These are phyloP conservation scores for Aspergillus tanneri DNA, from an alignment of 2,329 filamentous ascomycete species.

Conservation along the genomic window DNA sequence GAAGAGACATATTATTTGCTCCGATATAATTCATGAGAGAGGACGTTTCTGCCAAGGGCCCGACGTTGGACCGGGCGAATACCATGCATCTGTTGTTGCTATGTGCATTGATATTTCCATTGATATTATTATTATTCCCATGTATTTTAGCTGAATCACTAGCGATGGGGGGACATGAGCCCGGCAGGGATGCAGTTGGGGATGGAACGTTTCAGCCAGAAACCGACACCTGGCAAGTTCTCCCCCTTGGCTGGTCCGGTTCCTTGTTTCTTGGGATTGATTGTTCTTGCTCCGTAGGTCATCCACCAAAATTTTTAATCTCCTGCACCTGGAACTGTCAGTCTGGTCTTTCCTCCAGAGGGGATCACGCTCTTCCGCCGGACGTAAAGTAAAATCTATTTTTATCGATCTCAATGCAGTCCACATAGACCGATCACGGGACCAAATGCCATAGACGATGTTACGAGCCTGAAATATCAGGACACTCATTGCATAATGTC, in stretches of 20 bases:
- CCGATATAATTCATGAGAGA: not conserved
- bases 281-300: not conserved
- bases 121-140: not conserved
- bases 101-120: no score
- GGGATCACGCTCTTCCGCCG: no score
- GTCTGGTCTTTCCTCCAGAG: no score
- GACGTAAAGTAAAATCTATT: no score
- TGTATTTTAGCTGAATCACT: not conserved
- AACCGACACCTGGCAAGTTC: not conserved
- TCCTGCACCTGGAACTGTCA: no score
- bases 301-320: no score
- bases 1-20: not conserved
- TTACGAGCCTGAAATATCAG: not conserved
- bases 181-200: not conserved
- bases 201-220: not conserved
- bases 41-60: not conserved
- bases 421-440: no score
- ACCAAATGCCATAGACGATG: no score
- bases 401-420: no score
- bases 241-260: no score
- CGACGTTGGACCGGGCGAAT: not conserved
- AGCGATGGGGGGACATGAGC: not conserved
- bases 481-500: slow-evolving; percentile 1
- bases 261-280: not conserved
- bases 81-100: not conserved